Base-by-base conservation (phyloP, 1,139 yeast species). In the Candida neerlandica region DNA sequence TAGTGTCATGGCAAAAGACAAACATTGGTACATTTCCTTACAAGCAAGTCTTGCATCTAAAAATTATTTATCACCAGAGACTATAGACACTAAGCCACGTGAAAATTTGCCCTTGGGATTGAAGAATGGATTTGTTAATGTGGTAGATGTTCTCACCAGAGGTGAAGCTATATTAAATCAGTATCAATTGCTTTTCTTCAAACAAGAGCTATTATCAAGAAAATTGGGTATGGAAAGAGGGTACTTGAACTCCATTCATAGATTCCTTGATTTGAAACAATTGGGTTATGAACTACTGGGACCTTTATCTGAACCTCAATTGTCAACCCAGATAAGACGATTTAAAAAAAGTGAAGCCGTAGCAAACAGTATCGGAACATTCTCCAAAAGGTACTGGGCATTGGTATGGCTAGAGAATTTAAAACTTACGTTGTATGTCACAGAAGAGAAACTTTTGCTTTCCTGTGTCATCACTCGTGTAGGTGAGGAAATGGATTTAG, bases 281-380 rank as follows among this genome's bases (percentile, higher is more conserved):
- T 53, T 53, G 14, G 79, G 80, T 0, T 75, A 73, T 52, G 67
- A 66, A 37, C 41, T 71, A 32, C 62, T 67, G 49, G 78, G 79
- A 0, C 71, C 77, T 6, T 50, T 60, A 33, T 51, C 61, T 2
- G 45, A 48, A 6, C 48, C 48, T 5, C 53, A 58, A 4, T 51
- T 71, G 9, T 49, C 53, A 5, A 55, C 55, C 5, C 64, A 64
- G 44, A 14, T 59, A 4, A 50, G 44, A 10, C 58, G 53, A 10
- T 46, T 73, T n/a, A 43, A 26, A 2, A 37, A 43, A 26, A 58
- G 61, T 43, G 52, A 66, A 2, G 43, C 51, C 3, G 48, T 44
- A 4, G 61, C 16, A 48, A 52, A 1, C 50, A 63, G 49, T 48
- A 45, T 69, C 18, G 60, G 55, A 2, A 12, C 21, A 26, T 21